A percentile compares a stretch with the other conserved stretches of the same genome.
phyloP scores from a whole-genome alignment of 2,329 filamentous ascomycete species.

The Bipolaris oryzae region DNA sequence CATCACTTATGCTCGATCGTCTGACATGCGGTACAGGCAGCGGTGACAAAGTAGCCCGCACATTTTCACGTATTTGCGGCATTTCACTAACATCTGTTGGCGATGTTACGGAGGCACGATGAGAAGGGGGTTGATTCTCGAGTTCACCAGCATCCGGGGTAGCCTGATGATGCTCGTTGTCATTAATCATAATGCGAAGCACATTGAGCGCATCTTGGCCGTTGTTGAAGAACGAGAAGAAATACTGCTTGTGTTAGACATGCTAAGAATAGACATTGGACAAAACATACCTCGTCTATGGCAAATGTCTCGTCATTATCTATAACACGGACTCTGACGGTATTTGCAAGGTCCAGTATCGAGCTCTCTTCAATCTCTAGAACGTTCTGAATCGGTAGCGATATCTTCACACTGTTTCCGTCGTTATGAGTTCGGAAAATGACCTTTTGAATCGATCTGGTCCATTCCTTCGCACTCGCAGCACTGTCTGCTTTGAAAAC shows the following conservation, averaged over 20 bases:
- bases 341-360: conserved; percentile 90
- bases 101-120: conserved; percentile 18
- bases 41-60: conserved; percentile 54
- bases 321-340: conserved; percentile 89
- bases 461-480: conserved; percentile 93
- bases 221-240: conserved; percentile 91
- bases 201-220: conserved; percentile 83
- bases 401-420: conserved; percentile 96
- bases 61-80: conserved; percentile 46
- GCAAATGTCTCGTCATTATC: conserved; percentile 94
- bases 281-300: conserved; percentile 76
- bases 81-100: conserved; percentile 28
- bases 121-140: conserved; percentile 20
- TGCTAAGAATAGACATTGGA: not conserved
- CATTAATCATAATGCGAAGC: conserved; percentile 73
- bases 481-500: conserved; percentile 88
- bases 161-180: conserved; percentile 56
- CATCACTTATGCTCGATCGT: conserved; percentile 51
- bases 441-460: conserved; percentile 88
- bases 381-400: conserved; percentile 83
- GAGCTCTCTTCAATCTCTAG: conserved; percentile 92
- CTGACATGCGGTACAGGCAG: conserved; percentile 41
- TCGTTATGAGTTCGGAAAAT: conserved; percentile 97
- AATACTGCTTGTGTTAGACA: conserved; percentile 66
- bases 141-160: conserved; percentile 13